phyloP scores from a whole-genome alignment of 139 green algal genomes.

The Picochlorum sp. region DNA sequence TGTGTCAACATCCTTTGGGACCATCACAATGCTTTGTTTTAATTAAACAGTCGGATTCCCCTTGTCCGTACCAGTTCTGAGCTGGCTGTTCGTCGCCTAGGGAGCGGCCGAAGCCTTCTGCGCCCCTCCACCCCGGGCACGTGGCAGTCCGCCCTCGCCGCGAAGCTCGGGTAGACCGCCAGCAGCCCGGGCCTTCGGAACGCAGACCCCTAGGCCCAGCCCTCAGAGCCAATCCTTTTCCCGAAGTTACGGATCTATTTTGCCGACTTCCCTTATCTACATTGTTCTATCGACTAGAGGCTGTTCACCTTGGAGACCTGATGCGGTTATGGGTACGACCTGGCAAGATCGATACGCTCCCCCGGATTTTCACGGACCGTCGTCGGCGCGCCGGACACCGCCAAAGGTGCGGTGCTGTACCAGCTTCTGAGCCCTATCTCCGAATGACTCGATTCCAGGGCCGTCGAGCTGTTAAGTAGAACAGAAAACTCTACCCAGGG shows the following conservation, averaged over 20 bases:
- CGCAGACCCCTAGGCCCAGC: conserved; percentile 65
- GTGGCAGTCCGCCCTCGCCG: conserved; percentile 43
- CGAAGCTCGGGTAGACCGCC: conserved; percentile 51
- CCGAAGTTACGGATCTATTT: conserved; percentile 93
- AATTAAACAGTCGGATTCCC: conserved; percentile 96
- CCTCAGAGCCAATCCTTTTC: conserved; percentile 94
- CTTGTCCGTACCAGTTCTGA: conserved; percentile 94
- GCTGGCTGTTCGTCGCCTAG: conserved; percentile 75
- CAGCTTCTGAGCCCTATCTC: conserved; percentile 76
- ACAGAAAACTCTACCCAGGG: conserved; percentile 90
- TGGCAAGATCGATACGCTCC: conserved; percentile 65
- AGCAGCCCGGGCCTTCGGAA: conserved; percentile 46
- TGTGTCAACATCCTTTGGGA: conserved; percentile 85
- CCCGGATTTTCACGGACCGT: conserved; percentile 83
- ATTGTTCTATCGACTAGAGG: conserved; percentile 92
- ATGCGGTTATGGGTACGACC: conserved; percentile 92
- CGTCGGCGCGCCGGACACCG: conserved; percentile 71
- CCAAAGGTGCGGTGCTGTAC: conserved; percentile 77
- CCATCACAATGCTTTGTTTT: conserved; percentile 94
- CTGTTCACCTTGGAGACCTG: conserved; percentile 95
- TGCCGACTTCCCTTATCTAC: conserved; percentile 95
- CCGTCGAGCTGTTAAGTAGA: conserved; percentile 83
- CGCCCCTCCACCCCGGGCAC: conserved; percentile 49
- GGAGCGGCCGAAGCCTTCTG: conserved; percentile 52
- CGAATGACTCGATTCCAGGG: conserved; percentile 80